These are phyloP conservation scores for Talaromyces wortmannii DNA, from an alignment of 495 filamentous ascomycete species.

Conservation along the genomic window DNA sequence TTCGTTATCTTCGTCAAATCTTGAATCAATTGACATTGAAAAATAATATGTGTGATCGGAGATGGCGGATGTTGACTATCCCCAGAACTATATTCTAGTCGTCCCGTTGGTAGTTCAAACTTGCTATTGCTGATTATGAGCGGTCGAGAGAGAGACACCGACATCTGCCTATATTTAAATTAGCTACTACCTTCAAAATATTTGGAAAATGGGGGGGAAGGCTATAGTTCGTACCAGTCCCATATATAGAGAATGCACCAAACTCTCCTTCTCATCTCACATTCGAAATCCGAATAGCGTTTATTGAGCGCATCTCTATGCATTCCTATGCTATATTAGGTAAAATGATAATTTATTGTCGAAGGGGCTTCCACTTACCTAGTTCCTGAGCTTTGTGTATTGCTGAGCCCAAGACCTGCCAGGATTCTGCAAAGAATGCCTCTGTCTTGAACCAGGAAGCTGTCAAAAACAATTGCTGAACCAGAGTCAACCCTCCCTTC, in stretches of 20 bases:
- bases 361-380: constrained; percentile 15
- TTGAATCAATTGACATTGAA: constrained; percentile 17
- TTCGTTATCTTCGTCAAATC: constrained; percentile 9
- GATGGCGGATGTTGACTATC: constrained; percentile 9
- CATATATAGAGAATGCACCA: constrained; percentile 33
- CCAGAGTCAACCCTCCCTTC: constrained; percentile 37
- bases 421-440: constrained; percentile 43
- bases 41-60: constrained; percentile 15
- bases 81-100: constrained; percentile 10
- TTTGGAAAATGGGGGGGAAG: background rate
- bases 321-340: constrained; percentile 24
- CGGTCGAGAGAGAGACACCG: constrained; percentile 16
- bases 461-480: constrained; percentile 47
- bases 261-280: constrained; percentile 27
- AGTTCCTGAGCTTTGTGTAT: constrained; percentile 47
- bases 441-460: constrained; percentile 47
- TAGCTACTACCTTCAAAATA: background rate
- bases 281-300: constrained; percentile 31
- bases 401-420: constrained; percentile 38
- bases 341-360: background rate
- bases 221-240: constrained; percentile 19
- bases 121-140: constrained; percentile 18
- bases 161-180: constrained; percentile 19
- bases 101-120: constrained; percentile 17
- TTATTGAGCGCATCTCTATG: constrained; percentile 30